Base-by-base conservation (phyloP, 345 rosid species). In the Combretum micranthum region DNA sequence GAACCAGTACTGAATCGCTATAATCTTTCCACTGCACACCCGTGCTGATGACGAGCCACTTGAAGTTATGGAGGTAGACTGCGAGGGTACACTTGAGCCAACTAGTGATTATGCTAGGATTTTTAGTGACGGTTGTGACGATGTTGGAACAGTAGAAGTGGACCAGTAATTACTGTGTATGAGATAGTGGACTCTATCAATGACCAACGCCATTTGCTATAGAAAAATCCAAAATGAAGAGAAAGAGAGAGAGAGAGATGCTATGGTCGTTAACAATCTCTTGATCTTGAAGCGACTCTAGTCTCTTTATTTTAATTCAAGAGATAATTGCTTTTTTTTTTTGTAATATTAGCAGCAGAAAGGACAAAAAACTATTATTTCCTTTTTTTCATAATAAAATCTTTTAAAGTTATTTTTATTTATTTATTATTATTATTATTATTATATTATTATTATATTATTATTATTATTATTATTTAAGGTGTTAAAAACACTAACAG, bases 51-150 rank as follows among this genome's bases (percentile, higher is more conserved):
- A 55, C 25, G 23, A 1, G 15, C n/a, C 16, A n/a, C n/a, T 8
- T 0, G 47, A 55, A 17, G 21, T n/a, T 12, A 10, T 43, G 23
- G 46, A 17, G 47, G 45, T 37, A 3, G 23, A 11, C 13, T 18
- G 13, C 13, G 2, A 25, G 15, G 45, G 44, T 16, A 22, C 3
- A 4, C n/a, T 4, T 5, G 47, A 39, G 44, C 45, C 59, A 55
- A 9, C 59, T 8, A 23, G 19, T 9, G 16, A 55, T 55, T 45
- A 55, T 17, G 45, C 16, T 19, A 25, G 47, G 46, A 16, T 39
- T 42, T 22, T 45, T 37, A 47, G 59, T 55, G 45, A 55, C 59
- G 21, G 59, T 54, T 43, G 45, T 54, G 45, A 8, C 17, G 58
- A 54, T 16, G 58, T 6, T 39, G 45, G 58, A 20, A 15, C 45